phyloP scores from a whole-genome alignment of 106 monocot species.

The Platanthera guangdongensis region DNA sequence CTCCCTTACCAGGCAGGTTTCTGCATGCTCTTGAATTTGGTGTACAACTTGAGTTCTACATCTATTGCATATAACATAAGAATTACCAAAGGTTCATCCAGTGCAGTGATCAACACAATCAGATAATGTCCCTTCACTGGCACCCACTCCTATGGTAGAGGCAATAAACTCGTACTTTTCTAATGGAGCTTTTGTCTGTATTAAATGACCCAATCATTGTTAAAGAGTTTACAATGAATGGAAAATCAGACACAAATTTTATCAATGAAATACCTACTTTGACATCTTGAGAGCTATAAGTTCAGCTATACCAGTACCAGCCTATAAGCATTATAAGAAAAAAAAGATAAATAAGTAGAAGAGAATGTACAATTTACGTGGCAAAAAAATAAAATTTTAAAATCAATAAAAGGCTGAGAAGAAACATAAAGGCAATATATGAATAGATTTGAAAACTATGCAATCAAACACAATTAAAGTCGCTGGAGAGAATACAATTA shows the following conservation, averaged over 20 bases:
- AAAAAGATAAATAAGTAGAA: background rate
- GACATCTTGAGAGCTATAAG: constrained; percentile 80
- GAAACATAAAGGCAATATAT: background rate
- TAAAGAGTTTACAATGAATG: too few relatives aligned
- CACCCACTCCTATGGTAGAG: constrained; percentile 82
- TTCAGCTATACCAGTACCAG: constrained; percentile 83
- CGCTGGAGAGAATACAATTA: too few relatives aligned
- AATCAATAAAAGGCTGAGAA: background rate
- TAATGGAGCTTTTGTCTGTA: constrained; percentile 20
- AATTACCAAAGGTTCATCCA: constrained; percentile 82
- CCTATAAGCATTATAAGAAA: constrained; percentile 12
- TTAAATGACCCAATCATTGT: too few relatives aligned
- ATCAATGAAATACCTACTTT: constrained; percentile 38
- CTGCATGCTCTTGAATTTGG: constrained; percentile 95
- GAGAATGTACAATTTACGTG: background rate
- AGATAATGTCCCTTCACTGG: constrained; percentile 73
- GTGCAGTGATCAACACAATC: constrained; percentile 67
- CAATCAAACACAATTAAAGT: too few relatives aligned
- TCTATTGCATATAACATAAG: constrained; percentile 89
- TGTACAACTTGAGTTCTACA: constrained; percentile 88
- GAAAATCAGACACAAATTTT: background rate
- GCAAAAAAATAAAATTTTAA: background rate
- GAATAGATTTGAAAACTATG: too few relatives aligned
- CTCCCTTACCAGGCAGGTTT: constrained; percentile 71
- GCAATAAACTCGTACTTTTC: constrained; percentile 75